These are phyloP conservation scores for Chlamydomonas sp. DNA, from an alignment of 139 green algal genomes.

Conservation along the genomic window DNA sequence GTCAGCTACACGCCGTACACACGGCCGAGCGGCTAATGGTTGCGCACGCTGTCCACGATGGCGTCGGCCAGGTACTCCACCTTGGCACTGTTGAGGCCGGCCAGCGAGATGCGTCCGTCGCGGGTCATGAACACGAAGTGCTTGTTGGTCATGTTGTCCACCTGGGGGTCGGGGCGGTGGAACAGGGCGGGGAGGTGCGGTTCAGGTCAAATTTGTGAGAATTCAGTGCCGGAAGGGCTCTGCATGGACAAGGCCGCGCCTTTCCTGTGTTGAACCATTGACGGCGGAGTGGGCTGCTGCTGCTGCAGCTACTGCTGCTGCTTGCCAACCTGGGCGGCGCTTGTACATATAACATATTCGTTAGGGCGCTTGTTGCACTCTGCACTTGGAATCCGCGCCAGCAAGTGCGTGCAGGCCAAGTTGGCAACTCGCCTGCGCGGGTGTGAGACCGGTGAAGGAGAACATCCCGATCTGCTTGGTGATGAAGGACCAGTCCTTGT, in stretches of 20 bases:
- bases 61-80: conserved; percentile 93
- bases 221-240: too few species aligned
- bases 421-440: conserved; percentile 59
- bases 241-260: too few species aligned
- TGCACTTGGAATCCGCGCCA: too few species aligned
- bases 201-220: neutral
- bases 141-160: conserved; percentile 97
- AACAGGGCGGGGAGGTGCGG: too few species aligned
- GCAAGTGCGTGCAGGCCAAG: neutral
- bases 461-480: conserved; percentile 95
- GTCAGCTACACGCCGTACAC: too few species aligned
- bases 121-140: conserved; percentile 97
- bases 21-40: neutral
- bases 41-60: conserved; percentile 80
- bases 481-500: conserved; percentile 94
- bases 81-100: conserved; percentile 91
- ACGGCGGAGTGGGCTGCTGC: too few species aligned
- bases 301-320: too few species aligned
- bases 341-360: too few species aligned
- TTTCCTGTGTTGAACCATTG: too few species aligned
- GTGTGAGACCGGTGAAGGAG: conserved; percentile 91
- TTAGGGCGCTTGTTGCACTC: too few species aligned
- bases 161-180: conserved; percentile 52
- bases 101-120: conserved; percentile 96
- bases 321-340: too few species aligned